Evolutionary conservation across 1,139 yeast species (phyloP), one percentile per base, ranked within the genome.

Genomic region (Scheffersomyces titani): DNA sequence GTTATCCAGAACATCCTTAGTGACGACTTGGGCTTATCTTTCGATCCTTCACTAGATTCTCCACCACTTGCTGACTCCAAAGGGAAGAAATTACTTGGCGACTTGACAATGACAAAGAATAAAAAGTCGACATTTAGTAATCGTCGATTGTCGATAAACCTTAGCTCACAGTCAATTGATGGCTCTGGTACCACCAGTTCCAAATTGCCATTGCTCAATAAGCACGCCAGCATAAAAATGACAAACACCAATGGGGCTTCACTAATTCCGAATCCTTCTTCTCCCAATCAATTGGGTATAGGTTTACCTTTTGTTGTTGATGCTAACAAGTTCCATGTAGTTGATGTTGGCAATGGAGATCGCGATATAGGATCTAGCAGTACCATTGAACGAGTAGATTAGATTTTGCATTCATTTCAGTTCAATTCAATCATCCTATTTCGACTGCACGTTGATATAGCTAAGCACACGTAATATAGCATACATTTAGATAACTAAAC

Each of bases 181-280:
- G 40, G 16, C 11, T 30, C 40, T 30, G 40, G 40, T 16, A 46
- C 49, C 16, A 9, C 24, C n/a, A 57, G 54, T 5, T 56, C 70
- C 13, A 69, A 65, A 55, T 61, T 67, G 22, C 77, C 77, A 3
- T 61, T 76, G 30, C 68, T 77, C 46, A 77, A 76, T 58, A 76
- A 73, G 55, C 71, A 65, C 54, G 80, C 80, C 16, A 74, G 77
- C 58, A 66, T 72, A 1, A 70, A 65, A 55, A 55, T 72, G 2
- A 47, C 59, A 18, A 22, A 24, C 19, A 55, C 53, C 18, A 55
- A 51, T 18, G 52, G 40, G 5, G 52, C 54, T 19, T 30, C 50
- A 21, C n/a, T 54, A 46, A 50, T 19, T 49, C 40, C 40, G 40
- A 30, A 30, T 7, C 51, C 55, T 52, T 36, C 52, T 45, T n/a